Percentiles rank a stretch among this genome's conserved stretches.
Conservation (phyloP, 306 rosid genomes). For the Vigna unguiculata region DNA sequence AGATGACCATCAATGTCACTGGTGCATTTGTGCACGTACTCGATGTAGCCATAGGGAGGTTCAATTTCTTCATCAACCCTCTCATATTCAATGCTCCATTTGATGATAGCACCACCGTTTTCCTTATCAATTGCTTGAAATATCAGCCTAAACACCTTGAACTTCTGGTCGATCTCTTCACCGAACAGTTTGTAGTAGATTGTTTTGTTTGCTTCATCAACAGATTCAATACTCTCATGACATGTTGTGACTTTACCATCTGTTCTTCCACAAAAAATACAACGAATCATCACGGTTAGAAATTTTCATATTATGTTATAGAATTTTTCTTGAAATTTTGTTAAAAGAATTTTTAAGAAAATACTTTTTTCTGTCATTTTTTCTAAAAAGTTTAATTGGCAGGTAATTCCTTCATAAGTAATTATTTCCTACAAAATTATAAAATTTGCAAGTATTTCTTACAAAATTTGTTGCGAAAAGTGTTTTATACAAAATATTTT, state of each 20-base stretch:
- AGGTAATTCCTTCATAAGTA: too few relatives aligned
- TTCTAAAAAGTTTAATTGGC: too few relatives aligned
- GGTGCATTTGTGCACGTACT: background rate
- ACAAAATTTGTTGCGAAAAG: too few relatives aligned
- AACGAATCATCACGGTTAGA: too few relatives aligned
- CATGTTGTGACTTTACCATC: constrained; percentile 38
- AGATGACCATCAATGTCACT: constrained; percentile 43
- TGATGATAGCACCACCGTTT: background rate
- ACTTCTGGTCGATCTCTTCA: background rate
- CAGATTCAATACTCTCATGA: constrained; percentile 13
- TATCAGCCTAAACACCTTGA: constrained; percentile 2
- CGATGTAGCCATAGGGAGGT: constrained; percentile 41
- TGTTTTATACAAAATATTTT: too few relatives aligned
- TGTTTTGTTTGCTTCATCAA: constrained; percentile 30
- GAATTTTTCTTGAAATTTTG: too few relatives aligned
- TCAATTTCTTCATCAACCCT: constrained; percentile 28
- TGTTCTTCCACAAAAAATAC: background rate
- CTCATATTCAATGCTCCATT: constrained; percentile 47
- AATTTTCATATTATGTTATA: too few relatives aligned
- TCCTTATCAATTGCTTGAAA: background rate
- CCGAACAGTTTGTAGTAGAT: background rate
- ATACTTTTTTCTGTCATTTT: too few relatives aligned
- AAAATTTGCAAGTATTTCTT: too few relatives aligned
- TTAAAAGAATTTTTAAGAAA: too few relatives aligned
- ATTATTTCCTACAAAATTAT: too few relatives aligned